Percentiles rank a stretch among this genome's conserved stretches.
Conservation (phyloP, 2,329 filamentous ascomycete genomes). For the Periconia digitata region DNA sequence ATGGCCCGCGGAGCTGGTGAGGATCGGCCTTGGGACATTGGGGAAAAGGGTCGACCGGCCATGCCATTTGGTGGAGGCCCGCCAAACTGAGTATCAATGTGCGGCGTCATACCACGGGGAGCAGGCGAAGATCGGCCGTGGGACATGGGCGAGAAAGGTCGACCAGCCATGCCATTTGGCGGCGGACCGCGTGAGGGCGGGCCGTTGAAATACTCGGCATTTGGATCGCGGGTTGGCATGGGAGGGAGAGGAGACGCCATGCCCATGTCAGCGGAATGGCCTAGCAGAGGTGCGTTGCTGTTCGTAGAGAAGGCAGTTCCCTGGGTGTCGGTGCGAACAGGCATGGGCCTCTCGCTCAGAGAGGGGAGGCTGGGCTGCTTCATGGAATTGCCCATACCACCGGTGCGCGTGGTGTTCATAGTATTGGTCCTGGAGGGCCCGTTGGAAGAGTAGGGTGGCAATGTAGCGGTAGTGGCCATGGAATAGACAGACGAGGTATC, state of each 20-base stretch:
- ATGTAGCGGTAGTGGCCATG: conserved; percentile 39
- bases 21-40: conserved; percentile 32
- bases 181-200: conserved; percentile 14
- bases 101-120: conserved; percentile 30
- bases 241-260: conserved; percentile 31
- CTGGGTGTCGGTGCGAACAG: conserved; percentile 53
- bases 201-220: conserved; percentile 32
- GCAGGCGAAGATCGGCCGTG: conserved; percentile 33
- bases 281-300: conserved; percentile 65
- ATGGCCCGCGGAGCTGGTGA: conserved; percentile 28
- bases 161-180: conserved; percentile 24
- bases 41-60: conserved; percentile 27
- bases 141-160: conserved; percentile 33
- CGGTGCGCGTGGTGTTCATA: conserved; percentile 37
- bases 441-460: conserved; percentile 54
- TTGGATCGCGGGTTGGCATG: conserved; percentile 31
- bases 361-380: conserved; percentile 45
- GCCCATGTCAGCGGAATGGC: conserved; percentile 63
- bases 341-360: conserved; percentile 42
- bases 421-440: conserved; percentile 57
- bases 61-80: conserved; percentile 22
- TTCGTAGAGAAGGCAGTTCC: conserved; percentile 54
- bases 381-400: conserved; percentile 19
- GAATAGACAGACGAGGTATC: conserved; percentile 43
- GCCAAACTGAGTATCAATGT: conserved; percentile 30